Evolutionary conservation across 2,329 filamentous ascomycete genomes (phyloP), one percentile per base, ranked within the genome.

Genomic region (Paraphoma chrysanthemicola): DNA sequence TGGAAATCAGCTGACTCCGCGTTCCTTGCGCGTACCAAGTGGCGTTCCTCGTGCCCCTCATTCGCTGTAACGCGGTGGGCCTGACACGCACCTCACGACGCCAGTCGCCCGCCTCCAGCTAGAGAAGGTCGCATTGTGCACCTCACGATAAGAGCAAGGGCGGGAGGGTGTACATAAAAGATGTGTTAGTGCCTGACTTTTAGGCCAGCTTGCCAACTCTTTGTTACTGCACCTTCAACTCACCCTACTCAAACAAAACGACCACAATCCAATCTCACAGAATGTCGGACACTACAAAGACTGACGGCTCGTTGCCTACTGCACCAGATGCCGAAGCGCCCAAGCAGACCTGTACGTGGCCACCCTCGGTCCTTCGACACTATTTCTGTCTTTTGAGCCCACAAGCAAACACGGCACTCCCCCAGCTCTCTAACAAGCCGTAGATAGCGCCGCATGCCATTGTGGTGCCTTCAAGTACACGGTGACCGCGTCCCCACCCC

Each of bases 371-470:
- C 28, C 51, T 12, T 7, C 51, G 16, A 54, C 50, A 44, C 39
- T 51, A 49, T 11, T 1, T 6, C 11, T 12, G 8, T 31, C n/a
- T n/a, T n/a, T n/a, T n/a, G n/a, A n/a, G 11, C 23, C 29, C 9
- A 23, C 23, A 23, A 23, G 23, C 23, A 23, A 23, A 23, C 23
- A 30, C 30, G 44, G 36, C 28, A 33, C 36, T 38, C 17, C 42
- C 38, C 33, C 8, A 50, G 12, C 4, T 14, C 36, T 6, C 9
- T 8, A 4, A 17, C 67, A 16, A 42, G 8, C n/a, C 39, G 11
- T 63, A 5, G 84, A 86, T 70, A 73, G 78, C 18, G 82, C 77
- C 11, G 81, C 81, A 48, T 86, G 84, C 66, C 84, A 86, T 68
- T 86, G 84, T 69, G 81, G 81, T 47, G 78, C 78, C 54, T 79